Percentiles rank a stretch among this genome's conserved stretches.
Evolutionary conservation across 805 yeast species (phyloP).

Genomic region (Kuraishia hungarica): DNA sequence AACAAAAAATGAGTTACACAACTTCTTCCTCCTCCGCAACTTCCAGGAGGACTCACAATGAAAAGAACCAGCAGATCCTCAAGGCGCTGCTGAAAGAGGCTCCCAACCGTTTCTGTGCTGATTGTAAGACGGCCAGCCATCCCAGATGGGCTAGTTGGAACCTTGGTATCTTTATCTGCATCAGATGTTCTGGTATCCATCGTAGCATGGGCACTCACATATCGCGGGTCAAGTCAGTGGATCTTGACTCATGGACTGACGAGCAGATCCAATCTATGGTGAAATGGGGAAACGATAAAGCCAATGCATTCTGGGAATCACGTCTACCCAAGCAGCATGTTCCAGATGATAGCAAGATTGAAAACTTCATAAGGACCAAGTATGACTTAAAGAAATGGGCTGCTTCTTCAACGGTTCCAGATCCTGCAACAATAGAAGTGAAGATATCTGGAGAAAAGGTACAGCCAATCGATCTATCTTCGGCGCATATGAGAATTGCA

Average conservation of each 20-base stretch:
- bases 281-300: constrained; percentile 76
- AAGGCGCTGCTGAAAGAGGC: constrained; percentile 70
- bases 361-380: constrained; percentile 84
- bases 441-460: background rate
- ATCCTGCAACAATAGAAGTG: constrained; percentile 36
- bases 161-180: constrained; percentile 86
- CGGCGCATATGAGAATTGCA: background rate
- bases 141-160: constrained; percentile 99
- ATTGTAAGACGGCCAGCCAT: constrained; percentile 81
- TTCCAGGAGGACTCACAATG: constrained; percentile 14
- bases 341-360: constrained; percentile 80
- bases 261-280: constrained; percentile 80
- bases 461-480: background rate
- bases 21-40: background rate
- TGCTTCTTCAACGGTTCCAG: constrained; percentile 43
- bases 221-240: constrained; percentile 86
- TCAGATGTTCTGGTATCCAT: constrained; percentile 93
- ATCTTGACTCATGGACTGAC: constrained; percentile 93
- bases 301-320: constrained; percentile 81
- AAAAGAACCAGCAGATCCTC: constrained; percentile 62
- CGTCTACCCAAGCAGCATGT: constrained; percentile 59
- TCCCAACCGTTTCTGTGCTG: constrained; percentile 77
- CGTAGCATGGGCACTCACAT: constrained; percentile 94
- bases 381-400: constrained; percentile 90
- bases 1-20: background rate